Evolutionary conservation across 306 rosid genomes (phyloP).

Genomic region (Rosa rugosa): DNA sequence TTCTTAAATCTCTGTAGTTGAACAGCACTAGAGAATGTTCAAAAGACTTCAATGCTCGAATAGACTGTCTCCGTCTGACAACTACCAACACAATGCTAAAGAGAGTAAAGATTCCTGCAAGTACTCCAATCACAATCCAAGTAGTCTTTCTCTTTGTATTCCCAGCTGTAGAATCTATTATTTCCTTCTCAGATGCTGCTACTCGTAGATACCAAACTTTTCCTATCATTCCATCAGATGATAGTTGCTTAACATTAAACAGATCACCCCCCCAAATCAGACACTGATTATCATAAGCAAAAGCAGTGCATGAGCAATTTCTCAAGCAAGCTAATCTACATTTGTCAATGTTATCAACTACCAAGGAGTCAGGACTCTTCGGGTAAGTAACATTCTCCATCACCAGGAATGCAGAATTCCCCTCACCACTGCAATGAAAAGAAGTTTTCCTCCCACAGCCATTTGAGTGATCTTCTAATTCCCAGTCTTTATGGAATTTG

Average conservation of each 20-base stretch:
- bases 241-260: background rate
- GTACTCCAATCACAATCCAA: background rate
- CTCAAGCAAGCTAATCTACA: background rate
- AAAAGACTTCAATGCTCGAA: background rate
- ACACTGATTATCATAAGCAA: background rate
- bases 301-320: conserved; percentile 1
- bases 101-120: background rate
- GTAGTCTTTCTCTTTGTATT: background rate
- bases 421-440: background rate
- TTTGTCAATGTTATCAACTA: background rate
- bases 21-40: background rate
- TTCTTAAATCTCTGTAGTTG: background rate
- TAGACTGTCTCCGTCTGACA: background rate
- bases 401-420: background rate
- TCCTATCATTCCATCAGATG: background rate
- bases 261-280: background rate
- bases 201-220: background rate
- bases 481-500: background rate
- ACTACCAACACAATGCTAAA: background rate
- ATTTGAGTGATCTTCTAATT: background rate
- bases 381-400: background rate
- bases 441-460: background rate
- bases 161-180: no score
- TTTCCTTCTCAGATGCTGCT: background rate
- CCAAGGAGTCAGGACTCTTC: background rate